Evolutionary conservation across 371 early-diverging fungal species (phyloP), one percentile per base, ranked within the genome.

Genomic region (Neoconidiobolus thromboides): DNA sequence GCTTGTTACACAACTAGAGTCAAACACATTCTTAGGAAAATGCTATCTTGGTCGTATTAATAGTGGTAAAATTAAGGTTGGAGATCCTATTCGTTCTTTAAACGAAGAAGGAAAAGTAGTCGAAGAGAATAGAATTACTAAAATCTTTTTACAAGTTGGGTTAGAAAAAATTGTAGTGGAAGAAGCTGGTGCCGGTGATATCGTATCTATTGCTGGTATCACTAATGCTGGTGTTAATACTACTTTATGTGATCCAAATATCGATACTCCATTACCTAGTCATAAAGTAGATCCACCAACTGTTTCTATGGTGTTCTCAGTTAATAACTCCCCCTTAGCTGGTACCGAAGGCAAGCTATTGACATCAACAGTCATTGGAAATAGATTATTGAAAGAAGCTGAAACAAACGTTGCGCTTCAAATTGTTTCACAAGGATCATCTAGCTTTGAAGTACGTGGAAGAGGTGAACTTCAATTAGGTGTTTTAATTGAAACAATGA

Each of bases 391-490:
- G 60, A 77, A 74, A 61, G 88, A 87, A 65, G 75, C 79, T 4
- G 86, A 86, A 67, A 83, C 81, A 55, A 87, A 87, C 66, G 81
- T 86, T 1, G 85, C 86, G 2, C 77, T 87, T 44, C 76, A 80
- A 61, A 67, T 80, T 10, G 65, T 80, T 36, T 73, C 74, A 55
- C 69, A 65, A 39, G 73, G 70, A 58, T 76, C 76, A 52, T 83
- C 80, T 41, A 71, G 82, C 7, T 80, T 83, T 64, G 88, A 87
- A 68, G 86, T 87, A 47, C 77, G 81, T 47, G 88, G 88, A 14
- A 80, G 88, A 48, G 88, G 88, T 10, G 88, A 87, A 70, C 71
- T 87, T 44, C 88, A 87, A 67, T 73, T 87, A 53, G 85, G 85
- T 42, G 81, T 87, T 12, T 68, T 87, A 57, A 86, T 86, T 54